phyloP scores from a whole-genome alignment of 371 early-diverging fungal species.

The Circinella minor region DNA sequence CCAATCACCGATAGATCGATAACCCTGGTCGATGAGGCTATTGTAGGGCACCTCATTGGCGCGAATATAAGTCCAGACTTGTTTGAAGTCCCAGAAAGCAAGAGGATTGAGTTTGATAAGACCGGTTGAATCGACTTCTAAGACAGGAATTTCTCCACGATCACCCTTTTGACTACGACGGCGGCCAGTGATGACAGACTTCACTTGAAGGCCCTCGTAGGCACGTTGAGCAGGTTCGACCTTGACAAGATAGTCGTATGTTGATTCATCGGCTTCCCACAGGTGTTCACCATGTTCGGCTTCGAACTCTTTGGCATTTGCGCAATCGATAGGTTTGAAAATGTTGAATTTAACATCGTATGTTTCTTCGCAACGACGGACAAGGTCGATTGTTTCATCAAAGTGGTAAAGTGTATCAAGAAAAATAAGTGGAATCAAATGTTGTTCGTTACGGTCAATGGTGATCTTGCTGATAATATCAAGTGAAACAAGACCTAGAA shows the following conservation, averaged over 20 bases:
- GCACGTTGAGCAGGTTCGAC: conserved; percentile 93
- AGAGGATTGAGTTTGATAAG: conserved; percentile 89
- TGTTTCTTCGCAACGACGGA: conserved; percentile 62
- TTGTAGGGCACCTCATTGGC: conserved; percentile 93
- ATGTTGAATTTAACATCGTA: conserved; percentile 78
- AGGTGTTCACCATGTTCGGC: conserved; percentile 73
- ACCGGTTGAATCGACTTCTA: conserved; percentile 86
- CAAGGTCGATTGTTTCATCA: conserved; percentile 84
- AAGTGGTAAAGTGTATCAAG: conserved; percentile 94
- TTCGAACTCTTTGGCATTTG: conserved; percentile 72
- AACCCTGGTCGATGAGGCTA: conserved; percentile 85
- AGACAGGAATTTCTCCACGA: conserved; percentile 74
- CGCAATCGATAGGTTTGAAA: conserved; percentile 71
- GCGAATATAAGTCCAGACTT: conserved; percentile 84
- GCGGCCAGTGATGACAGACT: conserved; percentile 88
- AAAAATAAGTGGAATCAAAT: conserved; percentile 85
- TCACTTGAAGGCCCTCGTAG: conserved; percentile 74
- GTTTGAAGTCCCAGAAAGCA: conserved; percentile 87
- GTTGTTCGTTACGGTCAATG: conserved; percentile 53
- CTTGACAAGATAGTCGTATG: conserved; percentile 91
- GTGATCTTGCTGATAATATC: conserved; percentile 77
- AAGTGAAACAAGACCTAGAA: conserved; percentile 71
- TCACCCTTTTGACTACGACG: conserved; percentile 89
- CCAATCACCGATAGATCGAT: conserved; percentile 92
- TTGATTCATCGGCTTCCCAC: conserved; percentile 82